These are phyloP conservation scores for Allium sativum DNA, from an alignment of 106 monocot genomes.

Conservation along the genomic window DNA sequence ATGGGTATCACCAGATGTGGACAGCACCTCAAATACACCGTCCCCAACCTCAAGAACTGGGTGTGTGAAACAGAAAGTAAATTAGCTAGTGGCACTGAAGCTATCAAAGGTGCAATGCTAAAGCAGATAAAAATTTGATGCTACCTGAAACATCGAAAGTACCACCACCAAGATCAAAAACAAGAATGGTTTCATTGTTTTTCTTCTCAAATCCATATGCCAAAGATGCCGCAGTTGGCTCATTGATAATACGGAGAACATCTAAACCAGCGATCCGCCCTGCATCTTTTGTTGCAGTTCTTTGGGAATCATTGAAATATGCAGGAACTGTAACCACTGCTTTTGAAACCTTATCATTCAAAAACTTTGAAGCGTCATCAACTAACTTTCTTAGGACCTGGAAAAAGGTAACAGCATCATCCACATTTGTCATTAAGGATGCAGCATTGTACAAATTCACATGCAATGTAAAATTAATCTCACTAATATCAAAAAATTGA, in stretches of 20 bases:
- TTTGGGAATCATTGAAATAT: slow-evolving; percentile 32
- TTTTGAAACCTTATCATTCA: slow-evolving; percentile 86
- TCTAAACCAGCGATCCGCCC: slow-evolving; percentile 53
- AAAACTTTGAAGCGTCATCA: slow-evolving; percentile 29
- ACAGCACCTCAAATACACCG: slow-evolving; percentile 55
- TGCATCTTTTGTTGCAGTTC: slow-evolving; percentile 56
- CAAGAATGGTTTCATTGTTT: slow-evolving; percentile 78
- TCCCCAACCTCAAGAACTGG: slow-evolving; percentile 59
- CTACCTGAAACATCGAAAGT: slow-evolving; percentile 82
- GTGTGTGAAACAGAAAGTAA: too few species aligned
- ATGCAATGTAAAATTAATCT: too few species aligned
- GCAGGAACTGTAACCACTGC: slow-evolving; percentile 59
- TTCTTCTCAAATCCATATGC: slow-evolving; percentile 94
- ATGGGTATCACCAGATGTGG: slow-evolving; percentile 48
- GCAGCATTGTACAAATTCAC: too few species aligned
- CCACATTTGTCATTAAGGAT: too few species aligned
- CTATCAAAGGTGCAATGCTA: too few species aligned
- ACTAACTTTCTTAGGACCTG: slow-evolving; percentile 1
- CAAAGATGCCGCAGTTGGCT: slow-evolving; percentile 46
- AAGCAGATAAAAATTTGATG: too few species aligned
- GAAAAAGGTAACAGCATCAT: neutral
- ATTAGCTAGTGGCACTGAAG: too few species aligned
- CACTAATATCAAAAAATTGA: too few species aligned
- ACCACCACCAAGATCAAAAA: slow-evolving; percentile 53
- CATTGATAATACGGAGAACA: slow-evolving; percentile 55